Base-by-base conservation (phyloP, 108 stramenopile species). In the Bacterosira constricta region DNA sequence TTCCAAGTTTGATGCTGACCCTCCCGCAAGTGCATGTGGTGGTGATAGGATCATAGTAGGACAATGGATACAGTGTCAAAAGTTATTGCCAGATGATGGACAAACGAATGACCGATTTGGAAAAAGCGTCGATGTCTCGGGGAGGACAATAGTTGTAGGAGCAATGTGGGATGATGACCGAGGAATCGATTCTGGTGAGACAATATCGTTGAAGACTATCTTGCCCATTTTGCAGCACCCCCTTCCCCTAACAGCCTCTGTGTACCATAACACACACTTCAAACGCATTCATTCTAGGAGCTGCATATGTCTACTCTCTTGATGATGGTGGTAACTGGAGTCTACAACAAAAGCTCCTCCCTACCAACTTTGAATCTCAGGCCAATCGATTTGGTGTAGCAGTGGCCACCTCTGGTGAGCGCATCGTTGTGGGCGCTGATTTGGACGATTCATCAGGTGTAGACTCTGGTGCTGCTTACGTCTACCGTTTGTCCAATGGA, bases 61-160 rank as follows among this genome's bases (percentile, higher is more conserved):
- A n/a, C 47, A 66, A 18, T 75, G 74, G 74, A 39, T 75, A 1
- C 65, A 75, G 39, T 75, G 74, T 46, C 74, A 75, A 66, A 75
- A 75, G 38, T 38, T 75, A 17, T 46, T 73, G 36, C 74, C 66
- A 17, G 74, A 75, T 21, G 74, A 75, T 66, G 74, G 66, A 32
- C 56, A 47, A 0, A 32, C 74, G 0, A 35, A 29, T n/a, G 74
- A 75, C 57, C 30, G 58, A 42, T 75, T 75, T 61, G 74, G 65
- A 11, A 75, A 35, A 44, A 8, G 47, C 8, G 58, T 75, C 3
- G 35, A 66, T 52, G 58, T 75, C 60, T 53, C 74, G 9, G 66
- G 63, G 10, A 75, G 44, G 20, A 75, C 74, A 1, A 35, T 75
- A 36, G 65, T 66, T 30, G 65, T 75, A 9, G 74, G 74, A 15